Evolutionary conservation across 768 basidiomycete species (phyloP), one percentile per base, ranked within the genome.

Genomic region (Tylopilus sp.): DNA sequence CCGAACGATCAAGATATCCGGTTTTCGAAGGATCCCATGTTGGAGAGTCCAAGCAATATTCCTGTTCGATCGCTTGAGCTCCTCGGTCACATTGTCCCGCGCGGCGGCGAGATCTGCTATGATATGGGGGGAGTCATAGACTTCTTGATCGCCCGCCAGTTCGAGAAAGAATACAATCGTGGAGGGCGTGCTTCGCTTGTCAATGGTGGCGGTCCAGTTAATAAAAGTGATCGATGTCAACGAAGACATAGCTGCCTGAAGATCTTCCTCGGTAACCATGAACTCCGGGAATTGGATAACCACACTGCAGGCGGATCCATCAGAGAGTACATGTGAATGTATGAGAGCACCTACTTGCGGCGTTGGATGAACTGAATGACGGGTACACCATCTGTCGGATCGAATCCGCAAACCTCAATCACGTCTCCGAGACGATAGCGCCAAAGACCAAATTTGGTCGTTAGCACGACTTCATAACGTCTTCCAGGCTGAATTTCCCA

Each of bases 351-450:
- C 36, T 28, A 52, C 59, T 55, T 43, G 57, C 57, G 57, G 35
- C 51, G 53, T 25, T 36, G 43, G 33, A 56, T 30, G 21, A 56
- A 65, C 28, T 25, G 44, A 33, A 64, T 42, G 38, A 64, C 33
- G 12, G 64, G 60, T 9, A 23, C 30, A n/a, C 57, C 62, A 22
- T 59, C 52, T 5, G 17, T 44, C 0, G 61, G 42, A 7, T 58
- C 59, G 22, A 65, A 66, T 8, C 58, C 61, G 10, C 41, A 38
- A 18, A 63, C 46, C 50, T 63, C 60, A 22, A 62, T 35, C 18
- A 63, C 44, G 26, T 65, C 60, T 0, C 57, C 54, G 3, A 62
- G 50, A 21, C 51, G 46, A 46, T 65, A 56, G 26, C 58, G 57
- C 62, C 62, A 65, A 26, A 63, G 20, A 7, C 63, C 57, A 3